Base-by-base conservation (phyloP, 495 filamentous ascomycete species). In the Talaromyces thailandensis region DNA sequence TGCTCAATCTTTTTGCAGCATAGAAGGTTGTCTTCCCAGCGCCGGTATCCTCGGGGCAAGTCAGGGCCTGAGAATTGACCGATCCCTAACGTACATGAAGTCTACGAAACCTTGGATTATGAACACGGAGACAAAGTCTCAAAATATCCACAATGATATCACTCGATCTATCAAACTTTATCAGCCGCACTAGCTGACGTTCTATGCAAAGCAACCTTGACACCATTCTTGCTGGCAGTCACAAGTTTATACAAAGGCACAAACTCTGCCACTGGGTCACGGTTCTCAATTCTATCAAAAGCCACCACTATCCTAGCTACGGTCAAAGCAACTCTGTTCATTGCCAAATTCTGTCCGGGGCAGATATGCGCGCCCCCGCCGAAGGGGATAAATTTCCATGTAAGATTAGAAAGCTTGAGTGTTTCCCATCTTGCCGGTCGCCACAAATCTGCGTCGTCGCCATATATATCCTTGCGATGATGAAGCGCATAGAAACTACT, bases 291-390 rank as follows among this genome's bases (percentile, higher is more conserved):
- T 0, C 56, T 2, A 32, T 58, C 56, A 37, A 58, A 35, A 35
- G 56, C 3, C 16, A 8, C 18, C 9, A 58, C 32, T 18, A 58
- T 32, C 31, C 21, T 32, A 11, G 56, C 56, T 8, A 58, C 56
- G 5, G 56, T 58, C 8, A 58, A 58, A 2, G 56, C 56, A 43
- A 58, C 56, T 6, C 56, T 16, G 25, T 58, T 58, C n/a, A 58
- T 35, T 9, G 56, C 56, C 28, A 58, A 12, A 35, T 23, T 58
- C 70, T 84, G 71, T 16, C 69, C 75, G 9, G 80, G 70, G 73
- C 75, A 76, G 53, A 86, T 83, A 18, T 86, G 76, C 0, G 86
- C 84, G 0, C 86, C 85, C 0, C 84, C 84, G 52, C 80, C 81
- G 64, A 88, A 88, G 0, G 86, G 86, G 32, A 88, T 62, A 68